These are phyloP conservation scores for Trichosporon coremiiforme DNA, from an alignment of 1,284 basidiomycete species.

Conservation along the genomic window DNA sequence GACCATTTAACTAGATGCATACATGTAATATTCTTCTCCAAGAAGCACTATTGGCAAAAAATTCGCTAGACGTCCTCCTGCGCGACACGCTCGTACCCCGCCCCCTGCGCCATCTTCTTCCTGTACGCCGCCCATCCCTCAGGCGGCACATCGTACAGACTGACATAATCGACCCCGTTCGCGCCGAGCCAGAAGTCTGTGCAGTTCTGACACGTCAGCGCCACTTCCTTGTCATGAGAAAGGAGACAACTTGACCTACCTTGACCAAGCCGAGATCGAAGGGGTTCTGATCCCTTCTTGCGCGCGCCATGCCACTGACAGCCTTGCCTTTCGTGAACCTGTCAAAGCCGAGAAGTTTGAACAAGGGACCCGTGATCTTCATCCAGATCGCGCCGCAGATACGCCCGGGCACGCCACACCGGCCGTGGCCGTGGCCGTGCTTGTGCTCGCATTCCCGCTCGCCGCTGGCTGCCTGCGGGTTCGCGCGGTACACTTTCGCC, in stretches of 20 bases:
- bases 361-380: slow-evolving; percentile 57
- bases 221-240: too few relatives aligned
- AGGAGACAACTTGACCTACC: slow-evolving; percentile 33
- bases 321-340: slow-evolving; percentile 88
- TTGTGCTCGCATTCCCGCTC: slow-evolving; percentile 37
- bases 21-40: slow-evolving; percentile 5
- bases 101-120: slow-evolving; percentile 33
- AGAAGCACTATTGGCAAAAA: not conserved
- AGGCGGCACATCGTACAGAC: slow-evolving; percentile 81
- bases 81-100: slow-evolving; percentile 42
- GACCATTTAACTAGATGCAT: slow-evolving; percentile 21
- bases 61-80: slow-evolving; percentile 37
- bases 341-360: slow-evolving; percentile 88
- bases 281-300: slow-evolving; percentile 75
- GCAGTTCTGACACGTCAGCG: slow-evolving; percentile 66
- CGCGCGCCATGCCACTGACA: slow-evolving; percentile 70
- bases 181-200: slow-evolving; percentile 93
- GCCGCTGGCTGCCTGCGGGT: slow-evolving; percentile 20
- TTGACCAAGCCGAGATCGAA: slow-evolving; percentile 81
- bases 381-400: slow-evolving; percentile 38
- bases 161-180: slow-evolving; percentile 81
- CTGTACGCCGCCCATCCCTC: slow-evolving; percentile 62
- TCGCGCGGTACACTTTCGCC: slow-evolving; percentile 35
- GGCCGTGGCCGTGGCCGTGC: slow-evolving; percentile 54
- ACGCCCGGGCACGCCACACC: slow-evolving; percentile 45